Percentiles rank a stretch among this genome's conserved stretches.
phyloP scores from a whole-genome alignment of 306 rosid genomes.

The Sphenostylis stenocarpa region DNA sequence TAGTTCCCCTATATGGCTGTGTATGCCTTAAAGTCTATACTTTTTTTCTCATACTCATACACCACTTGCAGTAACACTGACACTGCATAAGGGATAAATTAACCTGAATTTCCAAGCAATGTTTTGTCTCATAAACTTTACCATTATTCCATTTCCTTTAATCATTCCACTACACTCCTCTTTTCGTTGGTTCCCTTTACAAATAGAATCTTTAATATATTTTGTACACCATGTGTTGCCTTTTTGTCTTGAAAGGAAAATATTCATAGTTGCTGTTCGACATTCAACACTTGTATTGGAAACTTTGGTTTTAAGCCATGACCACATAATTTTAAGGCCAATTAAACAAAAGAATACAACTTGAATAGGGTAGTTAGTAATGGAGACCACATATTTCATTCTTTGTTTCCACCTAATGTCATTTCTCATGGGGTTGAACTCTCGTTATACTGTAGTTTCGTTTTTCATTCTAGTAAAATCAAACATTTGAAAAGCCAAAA shows the following conservation, averaged over 20 bases:
- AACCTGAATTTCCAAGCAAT: conserved; percentile 39
- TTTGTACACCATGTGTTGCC: not conserved
- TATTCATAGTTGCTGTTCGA: not conserved
- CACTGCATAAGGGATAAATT: conserved; percentile 14
- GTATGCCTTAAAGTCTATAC: not conserved
- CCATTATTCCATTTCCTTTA: conserved; percentile 25
- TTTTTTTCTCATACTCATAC: not conserved
- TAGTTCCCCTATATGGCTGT: not conserved
- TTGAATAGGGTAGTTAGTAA: not conserved
- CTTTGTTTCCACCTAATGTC: not conserved
- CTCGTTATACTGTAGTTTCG: not conserved
- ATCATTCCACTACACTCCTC: conserved; percentile 28
- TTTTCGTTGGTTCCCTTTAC: not conserved
- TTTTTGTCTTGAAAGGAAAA: not conserved
- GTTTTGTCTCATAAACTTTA: conserved; percentile 29
- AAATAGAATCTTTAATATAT: not conserved
- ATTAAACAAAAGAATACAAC: not conserved
- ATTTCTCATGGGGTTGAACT: not conserved
- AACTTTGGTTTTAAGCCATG: conserved; percentile 5
- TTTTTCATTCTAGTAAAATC: not conserved
- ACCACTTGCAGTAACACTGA: conserved; percentile 10
- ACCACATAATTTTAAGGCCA: not conserved
- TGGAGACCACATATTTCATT: not conserved
- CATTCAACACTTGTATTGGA: not conserved
- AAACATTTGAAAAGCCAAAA: no score